These are phyloP conservation scores for Lipomyces sp. DNA, from an alignment of 805 yeast genomes.

Conservation along the genomic window DNA sequence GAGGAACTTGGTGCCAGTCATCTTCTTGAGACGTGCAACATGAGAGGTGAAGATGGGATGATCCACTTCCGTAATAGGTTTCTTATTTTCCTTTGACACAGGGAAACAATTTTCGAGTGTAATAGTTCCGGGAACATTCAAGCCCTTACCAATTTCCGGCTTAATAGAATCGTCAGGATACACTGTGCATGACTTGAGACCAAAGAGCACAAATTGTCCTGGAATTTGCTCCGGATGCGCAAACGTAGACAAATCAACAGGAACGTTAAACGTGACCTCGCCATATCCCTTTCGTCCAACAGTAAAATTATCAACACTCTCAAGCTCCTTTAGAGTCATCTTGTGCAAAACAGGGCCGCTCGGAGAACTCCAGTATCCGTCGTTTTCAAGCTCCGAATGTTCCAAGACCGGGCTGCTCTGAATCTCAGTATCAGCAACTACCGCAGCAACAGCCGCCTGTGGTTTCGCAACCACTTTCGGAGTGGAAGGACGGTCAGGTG, in stretches of 20 bases:
- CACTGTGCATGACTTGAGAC: constrained; percentile 56
- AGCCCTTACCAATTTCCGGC: constrained; percentile 76
- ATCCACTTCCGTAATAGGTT: constrained; percentile 72
- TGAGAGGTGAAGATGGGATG: constrained; percentile 70
- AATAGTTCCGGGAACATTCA: constrained; percentile 71
- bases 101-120: constrained; percentile 82
- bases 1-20: constrained; percentile 60
- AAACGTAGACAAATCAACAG: constrained; percentile 77
- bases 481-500: neutral
- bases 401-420: neutral
- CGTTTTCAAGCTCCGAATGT: constrained; percentile 45
- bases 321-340: constrained; percentile 60
- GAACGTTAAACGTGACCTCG: constrained; percentile 65
- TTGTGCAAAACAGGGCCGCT: constrained; percentile 58
- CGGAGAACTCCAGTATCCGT: constrained; percentile 89
- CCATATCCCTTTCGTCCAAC: constrained; percentile 83
- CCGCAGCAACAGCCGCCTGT: neutral
- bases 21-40: constrained; percentile 58
- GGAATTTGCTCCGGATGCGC: constrained; percentile 60
- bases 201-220: constrained; percentile 62
- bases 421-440: neutral
- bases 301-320: constrained; percentile 58
- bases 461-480: neutral
- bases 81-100: constrained; percentile 61
- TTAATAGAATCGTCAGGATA: constrained; percentile 65